phyloP scores from a whole-genome alignment of 2,329 filamentous ascomycete species.

The Neobulgaria alba region DNA sequence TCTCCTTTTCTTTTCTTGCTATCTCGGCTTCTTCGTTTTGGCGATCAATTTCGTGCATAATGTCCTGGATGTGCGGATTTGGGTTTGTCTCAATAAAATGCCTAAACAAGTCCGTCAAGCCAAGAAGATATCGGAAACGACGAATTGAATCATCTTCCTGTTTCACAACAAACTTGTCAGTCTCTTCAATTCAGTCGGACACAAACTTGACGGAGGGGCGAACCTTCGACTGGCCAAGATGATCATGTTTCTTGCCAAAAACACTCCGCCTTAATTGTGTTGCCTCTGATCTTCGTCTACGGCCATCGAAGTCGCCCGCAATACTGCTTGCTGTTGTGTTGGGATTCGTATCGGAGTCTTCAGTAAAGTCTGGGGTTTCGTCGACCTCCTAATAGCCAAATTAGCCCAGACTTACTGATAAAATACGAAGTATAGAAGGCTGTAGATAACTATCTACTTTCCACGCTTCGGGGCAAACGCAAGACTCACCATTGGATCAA shows the following conservation, averaged over 20 bases:
- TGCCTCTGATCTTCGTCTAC: slow-evolving; percentile 77
- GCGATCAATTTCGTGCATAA: slow-evolving; percentile 89
- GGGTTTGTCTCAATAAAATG: slow-evolving; percentile 98
- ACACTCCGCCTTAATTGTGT: slow-evolving; percentile 86
- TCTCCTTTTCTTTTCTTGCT: slow-evolving; percentile 61
- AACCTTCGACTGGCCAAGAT: slow-evolving; percentile 87
- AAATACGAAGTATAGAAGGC: no score
- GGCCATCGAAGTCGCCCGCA: slow-evolving; percentile 72
- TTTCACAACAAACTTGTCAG: neutral
- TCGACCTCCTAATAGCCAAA: slow-evolving; percentile 43
- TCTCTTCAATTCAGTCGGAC: neutral
- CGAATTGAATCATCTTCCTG: slow-evolving; percentile 93
- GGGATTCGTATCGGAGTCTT: slow-evolving; percentile 59
- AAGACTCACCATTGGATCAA: slow-evolving; percentile 28
- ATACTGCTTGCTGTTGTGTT: slow-evolving; percentile 77
- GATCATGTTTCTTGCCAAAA: slow-evolving; percentile 90
- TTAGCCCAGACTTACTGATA: neutral
- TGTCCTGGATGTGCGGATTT: slow-evolving; percentile 86
- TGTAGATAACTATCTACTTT: no score
- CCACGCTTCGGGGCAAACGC: no score
- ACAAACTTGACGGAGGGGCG: slow-evolving; percentile 8
- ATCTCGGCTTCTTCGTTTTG: slow-evolving; percentile 72
- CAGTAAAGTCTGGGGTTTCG: slow-evolving; percentile 57
- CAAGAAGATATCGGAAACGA: slow-evolving; percentile 88
- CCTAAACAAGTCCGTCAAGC: slow-evolving; percentile 91